A percentile compares a stretch with the other conserved stretches of the same genome.
phyloP scores from a whole-genome alignment of 2,329 filamentous ascomycete species.

The Scytalidium sp. region DNA sequence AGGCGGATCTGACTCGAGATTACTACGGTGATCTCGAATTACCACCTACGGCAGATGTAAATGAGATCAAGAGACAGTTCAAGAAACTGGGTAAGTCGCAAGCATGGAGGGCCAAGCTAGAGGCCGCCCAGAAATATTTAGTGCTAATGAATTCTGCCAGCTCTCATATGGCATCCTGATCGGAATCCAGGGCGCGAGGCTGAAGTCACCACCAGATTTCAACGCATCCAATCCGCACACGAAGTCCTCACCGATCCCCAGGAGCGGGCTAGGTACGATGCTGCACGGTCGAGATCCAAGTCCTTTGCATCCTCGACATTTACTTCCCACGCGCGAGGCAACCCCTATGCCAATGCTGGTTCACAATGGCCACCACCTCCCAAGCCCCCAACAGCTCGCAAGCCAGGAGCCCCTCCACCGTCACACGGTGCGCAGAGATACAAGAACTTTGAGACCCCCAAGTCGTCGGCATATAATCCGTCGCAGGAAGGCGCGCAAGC shows the following conservation, averaged over 20 bases:
- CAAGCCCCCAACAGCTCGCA: constrained; percentile 22
- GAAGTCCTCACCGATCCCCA: constrained; percentile 53
- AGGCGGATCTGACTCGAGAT: constrained; percentile 39
- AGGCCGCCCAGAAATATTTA: background rate
- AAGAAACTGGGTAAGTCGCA: constrained; percentile 55
- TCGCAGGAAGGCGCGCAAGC: constrained; percentile 26
- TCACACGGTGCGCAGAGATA: constrained; percentile 28
- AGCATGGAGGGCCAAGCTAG: background rate
- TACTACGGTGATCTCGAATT: constrained; percentile 69
- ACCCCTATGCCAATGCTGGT: constrained; percentile 28
- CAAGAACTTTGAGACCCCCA: constrained; percentile 24
- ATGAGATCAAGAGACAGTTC: constrained; percentile 69
- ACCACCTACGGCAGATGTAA: constrained; percentile 51
- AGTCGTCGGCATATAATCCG: constrained; percentile 19
- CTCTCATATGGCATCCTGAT: constrained; percentile 68
- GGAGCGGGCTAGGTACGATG: constrained; percentile 30
- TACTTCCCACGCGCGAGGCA: constrained; percentile 21
- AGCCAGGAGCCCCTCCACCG: constrained; percentile 16
- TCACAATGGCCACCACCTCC: constrained; percentile 27
- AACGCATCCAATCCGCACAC: constrained; percentile 67
- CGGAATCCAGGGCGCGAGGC: constrained; percentile 66
- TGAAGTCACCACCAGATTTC: constrained; percentile 66
- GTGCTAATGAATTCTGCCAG: constrained; percentile 33
- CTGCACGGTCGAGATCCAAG: constrained; percentile 14
- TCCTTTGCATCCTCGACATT: constrained; percentile 7